Evolutionary conservation across 257 asterid genomes (phyloP).

Genomic region (Forsythia suspensa): DNA sequence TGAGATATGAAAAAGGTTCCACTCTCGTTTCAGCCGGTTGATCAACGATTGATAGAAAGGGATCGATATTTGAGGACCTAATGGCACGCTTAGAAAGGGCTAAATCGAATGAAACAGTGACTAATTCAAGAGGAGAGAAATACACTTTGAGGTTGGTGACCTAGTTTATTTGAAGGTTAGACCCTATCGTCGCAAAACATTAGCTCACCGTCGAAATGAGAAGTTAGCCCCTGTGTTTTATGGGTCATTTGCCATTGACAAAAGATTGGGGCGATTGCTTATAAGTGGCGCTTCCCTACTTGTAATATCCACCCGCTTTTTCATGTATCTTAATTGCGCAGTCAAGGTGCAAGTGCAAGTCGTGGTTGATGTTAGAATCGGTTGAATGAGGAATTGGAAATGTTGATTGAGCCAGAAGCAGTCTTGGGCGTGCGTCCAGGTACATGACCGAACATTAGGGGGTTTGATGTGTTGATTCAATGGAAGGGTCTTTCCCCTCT

Average conservation of each 20-base stretch:
- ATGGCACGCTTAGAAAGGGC: not conserved
- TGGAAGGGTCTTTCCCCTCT: not conserved
- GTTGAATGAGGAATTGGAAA: too few relatives aligned
- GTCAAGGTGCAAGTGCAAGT: not conserved
- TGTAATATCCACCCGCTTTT: not conserved
- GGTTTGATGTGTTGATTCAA: not conserved
- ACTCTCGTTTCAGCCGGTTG: not conserved
- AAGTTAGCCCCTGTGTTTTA: not conserved
- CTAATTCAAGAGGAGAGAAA: not conserved
- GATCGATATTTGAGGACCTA: not conserved
- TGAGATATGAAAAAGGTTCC: not conserved
- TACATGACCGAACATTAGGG: not conserved
- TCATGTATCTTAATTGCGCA: not conserved
- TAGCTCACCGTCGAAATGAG: not conserved
- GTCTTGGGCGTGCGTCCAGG: too few relatives aligned
- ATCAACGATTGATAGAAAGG: not conserved
- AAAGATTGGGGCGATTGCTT: not conserved
- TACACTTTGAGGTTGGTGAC: not conserved
- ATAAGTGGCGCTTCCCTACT: not conserved
- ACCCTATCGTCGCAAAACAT: not conserved
- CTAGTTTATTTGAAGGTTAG: not conserved
- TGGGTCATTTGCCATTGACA: not conserved
- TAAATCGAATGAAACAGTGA: not conserved
- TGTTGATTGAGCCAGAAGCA: too few relatives aligned
- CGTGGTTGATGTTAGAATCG: too few relatives aligned